Evolutionary conservation across 257 asterid species (phyloP), one percentile per base, ranked within the genome.

Genomic region (Solanum etuberosum): DNA sequence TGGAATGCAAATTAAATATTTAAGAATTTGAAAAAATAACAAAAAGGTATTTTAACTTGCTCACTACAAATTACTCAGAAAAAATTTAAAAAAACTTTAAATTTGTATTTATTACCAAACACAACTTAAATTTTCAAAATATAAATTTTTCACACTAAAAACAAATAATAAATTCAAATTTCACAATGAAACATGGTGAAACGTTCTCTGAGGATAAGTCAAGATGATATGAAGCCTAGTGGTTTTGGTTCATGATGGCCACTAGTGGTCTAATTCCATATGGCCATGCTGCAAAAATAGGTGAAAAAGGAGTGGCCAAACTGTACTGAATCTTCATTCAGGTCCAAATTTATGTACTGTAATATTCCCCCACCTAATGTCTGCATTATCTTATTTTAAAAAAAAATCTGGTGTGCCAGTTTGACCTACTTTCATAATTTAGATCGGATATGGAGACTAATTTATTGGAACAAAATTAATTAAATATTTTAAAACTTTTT

Each of bases 71-170:
- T 21, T 59, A 9, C 29, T 59, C 6, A 11, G 4, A 21, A 59
- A 23, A 9, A 23, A 8, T 8, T 0, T 1, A 9, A 61, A 61
- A 10, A 0, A 2, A n/a, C 16, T n/a, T n/a, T 3, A n/a, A n/a
- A 10, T n/a, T 23, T 10, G 8, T 9, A 7, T 20, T 57, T 20
- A 57, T 20, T 1, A 2, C 0, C 31, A 61, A 61, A n/a, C 7
- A n/a, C 3, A 61, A n/a, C 1, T 61, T 1, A 11, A 10, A 4
- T 10, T 10, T 61, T 61, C 2, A 11, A 61, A 23, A 9, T 54
- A 2, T n/a, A 1, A n/a, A 1, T 61, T 59, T 4, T 61, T 61
- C 15, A 61, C 3, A 4, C 0, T 61, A n/a, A 61, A n/a, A 23
- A 10, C 9, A 23, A 23, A 7, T 23, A 23, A 23, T 1, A 21